Evolutionary conservation across 2,329 filamentous ascomycete genomes (phyloP).

Genomic region (Phialemoniopsis sp.): DNA sequence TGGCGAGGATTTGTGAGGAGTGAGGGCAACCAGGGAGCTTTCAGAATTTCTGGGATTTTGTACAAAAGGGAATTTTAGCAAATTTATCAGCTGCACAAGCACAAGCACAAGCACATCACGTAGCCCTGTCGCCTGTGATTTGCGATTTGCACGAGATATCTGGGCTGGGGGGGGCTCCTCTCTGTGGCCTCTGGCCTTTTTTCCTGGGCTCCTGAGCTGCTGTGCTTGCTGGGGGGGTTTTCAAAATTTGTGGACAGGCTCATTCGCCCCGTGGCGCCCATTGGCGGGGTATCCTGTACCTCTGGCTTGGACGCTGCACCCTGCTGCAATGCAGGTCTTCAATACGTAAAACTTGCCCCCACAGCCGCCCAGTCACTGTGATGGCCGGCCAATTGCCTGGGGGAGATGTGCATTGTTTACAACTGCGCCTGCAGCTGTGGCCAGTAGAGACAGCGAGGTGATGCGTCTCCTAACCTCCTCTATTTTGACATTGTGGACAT

Average conservation of each 20-base stretch:
- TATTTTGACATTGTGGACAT: constrained; percentile 1
- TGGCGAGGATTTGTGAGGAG: no score
- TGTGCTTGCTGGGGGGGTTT: neutral
- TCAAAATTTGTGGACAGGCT: neutral
- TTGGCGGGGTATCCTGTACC: constrained; percentile 6
- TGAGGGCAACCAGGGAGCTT: no score
- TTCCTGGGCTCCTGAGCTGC: neutral
- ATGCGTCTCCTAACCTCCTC: constrained; percentile 5
- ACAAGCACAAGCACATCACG: constrained; percentile 2
- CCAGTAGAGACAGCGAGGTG: constrained; percentile 1
- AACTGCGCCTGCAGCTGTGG: neutral
- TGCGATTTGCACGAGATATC: constrained; percentile 1
- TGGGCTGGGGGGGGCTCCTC: constrained; percentile 1
- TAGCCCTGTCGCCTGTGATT: neutral
- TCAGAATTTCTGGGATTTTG: no score
- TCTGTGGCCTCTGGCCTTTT: no score
- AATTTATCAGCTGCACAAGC: constrained; percentile 3
- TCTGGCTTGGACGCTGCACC: constrained; percentile 1
- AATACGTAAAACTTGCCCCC: constrained; percentile 3
- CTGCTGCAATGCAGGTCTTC: constrained; percentile 5
- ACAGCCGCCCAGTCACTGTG: no score
- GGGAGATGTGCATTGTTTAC: constrained; percentile 8
- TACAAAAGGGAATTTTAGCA: neutral
- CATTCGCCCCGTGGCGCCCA: neutral
- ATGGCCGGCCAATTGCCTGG: constrained; percentile 3